Evolutionary conservation across 495 filamentous ascomycete species (phyloP), one percentile per base, ranked within the genome.

Genomic region (Hypoxylon intermedium): DNA sequence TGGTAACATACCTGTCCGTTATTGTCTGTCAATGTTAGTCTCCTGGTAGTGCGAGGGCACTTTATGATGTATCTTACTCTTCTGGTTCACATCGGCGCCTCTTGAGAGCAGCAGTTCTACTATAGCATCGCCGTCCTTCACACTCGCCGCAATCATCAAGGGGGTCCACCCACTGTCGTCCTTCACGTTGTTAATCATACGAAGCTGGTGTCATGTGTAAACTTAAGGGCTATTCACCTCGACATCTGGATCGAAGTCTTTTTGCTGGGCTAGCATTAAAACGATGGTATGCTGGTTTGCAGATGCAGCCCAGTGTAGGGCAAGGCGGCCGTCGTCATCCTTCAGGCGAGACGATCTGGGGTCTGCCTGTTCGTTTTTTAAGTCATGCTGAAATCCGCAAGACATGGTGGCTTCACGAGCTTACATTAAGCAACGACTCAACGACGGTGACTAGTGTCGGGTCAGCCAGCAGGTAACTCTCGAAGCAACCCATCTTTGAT

Each of bases 151-250:
- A 47, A 97, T 97, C 93, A 97, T 97, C 19, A 97, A 79, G 1
- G 91, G 89, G 9, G 93, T 95, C 94, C 94, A 98, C 47, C 93
- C 93, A 6, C 86, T 87, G 13, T 87, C 92, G 70, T 98, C 94
- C 85, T 91, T 60, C 3, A 43, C 5, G 28, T 38, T 18, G 21
- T 18, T 19, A 53, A 42, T 7, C 18, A 57, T 53, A 18, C 13
- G 48, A 26, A 41, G n/a, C 21, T 54, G 26, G 51, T 15, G 44
- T 9, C 13, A 9, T 18, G 18, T 34, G 46, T 49, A 19, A 60
- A 54, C 26, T 15, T 38, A 30, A 64, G 20, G 9, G 44, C 15
- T n/a, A 48, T 75, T 13, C 67, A 92, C 90, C 73, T 92, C 86
- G 33, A 88, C 89, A 75, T 98, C 94, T 0, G 89, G 86, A 72